Percentiles rank a stretch among this genome's conserved stretches.
Conservation (phyloP, 2,329 filamentous ascomycete species). For the Pyrenochaeta sp. region DNA sequence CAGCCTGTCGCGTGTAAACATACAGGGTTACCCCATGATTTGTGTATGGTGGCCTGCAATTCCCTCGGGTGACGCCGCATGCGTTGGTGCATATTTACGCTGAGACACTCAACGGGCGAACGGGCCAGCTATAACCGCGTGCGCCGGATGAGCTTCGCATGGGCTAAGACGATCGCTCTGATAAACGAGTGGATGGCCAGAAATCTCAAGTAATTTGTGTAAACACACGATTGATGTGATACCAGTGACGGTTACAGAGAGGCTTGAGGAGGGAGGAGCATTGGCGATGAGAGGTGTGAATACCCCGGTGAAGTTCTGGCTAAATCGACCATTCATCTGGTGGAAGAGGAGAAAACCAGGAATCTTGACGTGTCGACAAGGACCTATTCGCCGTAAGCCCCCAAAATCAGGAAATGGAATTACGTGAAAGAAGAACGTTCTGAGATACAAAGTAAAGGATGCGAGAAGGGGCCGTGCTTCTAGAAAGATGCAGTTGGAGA, state of each 20-base stretch:
- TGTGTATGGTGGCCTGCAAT: conserved; percentile 1
- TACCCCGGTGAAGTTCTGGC: conserved; percentile 12
- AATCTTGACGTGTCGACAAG: neutral
- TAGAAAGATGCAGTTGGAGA: neutral
- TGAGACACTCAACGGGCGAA: conserved; percentile 10
- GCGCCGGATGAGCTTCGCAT: neutral
- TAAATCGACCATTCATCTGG: conserved; percentile 21
- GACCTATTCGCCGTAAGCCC: neutral
- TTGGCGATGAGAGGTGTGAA: neutral
- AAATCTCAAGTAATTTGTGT: conserved; percentile 16
- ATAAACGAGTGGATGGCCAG: conserved; percentile 25
- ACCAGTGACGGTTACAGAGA: conserved; percentile 8
- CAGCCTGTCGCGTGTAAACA: conserved; percentile 8
- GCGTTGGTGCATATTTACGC: neutral
- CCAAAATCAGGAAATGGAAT: neutral
- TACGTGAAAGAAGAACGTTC: neutral
- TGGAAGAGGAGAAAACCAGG: neutral
- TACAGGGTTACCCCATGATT: conserved; percentile 6
- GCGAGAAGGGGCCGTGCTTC: neutral
- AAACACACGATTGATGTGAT: conserved; percentile 11
- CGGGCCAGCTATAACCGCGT: conserved; percentile 1
- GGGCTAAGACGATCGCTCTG: conserved; percentile 21
- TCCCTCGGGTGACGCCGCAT: conserved; percentile 4
- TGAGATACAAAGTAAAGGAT: neutral
- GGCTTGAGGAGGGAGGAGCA: neutral